Conservation (phyloP, 257 asterid genomes). For the Linderniella brevidens region DNA sequence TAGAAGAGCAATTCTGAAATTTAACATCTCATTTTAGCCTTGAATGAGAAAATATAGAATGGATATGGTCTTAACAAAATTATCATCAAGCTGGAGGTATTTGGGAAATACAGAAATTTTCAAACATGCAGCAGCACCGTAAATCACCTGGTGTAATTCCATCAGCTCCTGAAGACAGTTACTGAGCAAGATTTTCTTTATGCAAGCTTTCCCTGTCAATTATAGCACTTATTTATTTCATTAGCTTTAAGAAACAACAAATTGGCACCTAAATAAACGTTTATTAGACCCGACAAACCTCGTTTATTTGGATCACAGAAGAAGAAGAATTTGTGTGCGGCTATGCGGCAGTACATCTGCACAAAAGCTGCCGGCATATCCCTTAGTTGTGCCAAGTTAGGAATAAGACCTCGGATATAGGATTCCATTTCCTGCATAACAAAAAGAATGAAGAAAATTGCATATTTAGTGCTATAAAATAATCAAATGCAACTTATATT, state of each 20-base stretch:
- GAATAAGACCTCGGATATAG: constrained; percentile 92
- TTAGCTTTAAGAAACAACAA: neutral
- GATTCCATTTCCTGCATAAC: constrained; percentile 78
- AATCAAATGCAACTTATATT: neutral
- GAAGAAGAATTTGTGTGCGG: constrained; percentile 98
- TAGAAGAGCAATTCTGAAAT: too few species aligned
- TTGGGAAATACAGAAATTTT: neutral
- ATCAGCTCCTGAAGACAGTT: constrained; percentile 97
- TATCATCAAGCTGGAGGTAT: neutral
- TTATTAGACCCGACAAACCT: constrained; percentile 31
- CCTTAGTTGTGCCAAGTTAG: constrained; percentile 86
- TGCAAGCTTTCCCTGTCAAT: constrained; percentile 90
- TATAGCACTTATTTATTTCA: constrained; percentile 10
- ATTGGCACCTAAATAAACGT: constrained; percentile 5
- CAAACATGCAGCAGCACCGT: neutral
- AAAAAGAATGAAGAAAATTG: constrained; percentile 2
- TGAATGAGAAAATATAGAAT: too few species aligned
- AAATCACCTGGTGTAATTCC: constrained; percentile 92
- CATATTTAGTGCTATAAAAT: neutral
- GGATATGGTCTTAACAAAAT: too few species aligned
- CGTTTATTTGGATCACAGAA: constrained; percentile 96
- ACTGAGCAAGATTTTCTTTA: constrained; percentile 90
- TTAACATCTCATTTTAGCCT: too few species aligned
- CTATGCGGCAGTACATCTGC: constrained; percentile 97
- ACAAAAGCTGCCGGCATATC: constrained; percentile 91